These are phyloP conservation scores for Geotrichum aggregatum DNA, from an alignment of 1,139 yeast genomes.

Conservation along the genomic window DNA sequence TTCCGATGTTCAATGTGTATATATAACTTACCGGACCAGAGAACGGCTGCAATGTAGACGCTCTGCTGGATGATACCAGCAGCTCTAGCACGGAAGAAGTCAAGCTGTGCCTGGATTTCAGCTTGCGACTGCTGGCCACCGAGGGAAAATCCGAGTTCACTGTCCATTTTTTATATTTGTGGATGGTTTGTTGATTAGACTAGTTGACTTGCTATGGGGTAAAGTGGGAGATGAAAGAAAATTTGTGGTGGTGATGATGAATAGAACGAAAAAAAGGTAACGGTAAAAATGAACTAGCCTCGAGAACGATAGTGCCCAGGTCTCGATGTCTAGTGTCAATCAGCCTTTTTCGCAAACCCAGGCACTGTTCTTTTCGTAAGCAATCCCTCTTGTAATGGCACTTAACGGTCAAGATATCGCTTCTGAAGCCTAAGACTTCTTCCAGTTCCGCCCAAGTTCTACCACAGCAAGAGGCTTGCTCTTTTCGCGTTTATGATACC, in stretches of 20 bases:
- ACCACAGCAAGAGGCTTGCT: too few relatives aligned
- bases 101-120: slow-evolving; percentile 74
- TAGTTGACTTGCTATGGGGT: neutral
- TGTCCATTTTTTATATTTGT: slow-evolving; percentile 12
- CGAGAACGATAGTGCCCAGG: too few relatives aligned
- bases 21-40: slow-evolving; percentile 52
- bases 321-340: too few relatives aligned
- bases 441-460: too few relatives aligned
- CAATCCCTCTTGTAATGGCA: too few relatives aligned
- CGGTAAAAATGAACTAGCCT: slow-evolving; percentile 17
- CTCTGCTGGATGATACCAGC: slow-evolving; percentile 63
- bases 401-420: too few relatives aligned
- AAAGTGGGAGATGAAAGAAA: slow-evolving; percentile 8
- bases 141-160: slow-evolving; percentile 48
- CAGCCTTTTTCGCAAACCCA: too few relatives aligned
- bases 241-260: slow-evolving; percentile 18
- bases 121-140: slow-evolving; percentile 67
- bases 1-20: neutral
- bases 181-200: neutral
- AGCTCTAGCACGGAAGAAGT: slow-evolving; percentile 66
- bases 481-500: neutral
- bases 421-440: too few relatives aligned
- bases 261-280: slow-evolving; percentile 6
- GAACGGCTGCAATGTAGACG: slow-evolving; percentile 65
- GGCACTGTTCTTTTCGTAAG: too few relatives aligned